Percentiles rank a stretch among this genome's conserved stretches.
phyloP scores from a whole-genome alignment of 805 yeast genomes.

The Yamadazyma insecticola region DNA sequence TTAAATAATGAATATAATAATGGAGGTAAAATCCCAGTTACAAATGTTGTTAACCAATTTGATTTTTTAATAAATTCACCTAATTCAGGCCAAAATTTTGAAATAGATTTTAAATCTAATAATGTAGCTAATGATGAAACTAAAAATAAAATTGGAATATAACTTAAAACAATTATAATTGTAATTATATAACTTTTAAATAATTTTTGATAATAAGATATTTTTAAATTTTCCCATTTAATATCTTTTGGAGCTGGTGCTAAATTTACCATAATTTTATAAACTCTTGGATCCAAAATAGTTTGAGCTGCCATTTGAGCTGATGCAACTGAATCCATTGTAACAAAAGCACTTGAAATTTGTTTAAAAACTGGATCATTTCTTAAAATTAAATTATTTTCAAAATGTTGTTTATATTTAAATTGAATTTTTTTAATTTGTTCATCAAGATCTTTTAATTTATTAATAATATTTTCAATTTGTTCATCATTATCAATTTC shows the following conservation, averaged over 20 bases:
- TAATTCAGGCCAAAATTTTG: conserved; percentile 54
- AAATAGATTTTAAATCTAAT: conserved; percentile 51
- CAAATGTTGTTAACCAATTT: conserved; percentile 48
- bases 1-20: conserved; percentile 53
- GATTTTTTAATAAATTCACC: conserved; percentile 50
- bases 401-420: conserved; percentile 17
- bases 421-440: conserved; percentile 31
- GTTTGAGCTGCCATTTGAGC: conserved; percentile 49
- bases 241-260: conserved; percentile 48
- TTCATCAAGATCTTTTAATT: conserved; percentile 33
- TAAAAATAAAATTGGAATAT: conserved; percentile 49
- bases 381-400: conserved; percentile 13
- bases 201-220: conserved; percentile 35
- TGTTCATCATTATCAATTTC: conserved; percentile 15
- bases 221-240: conserved; percentile 41
- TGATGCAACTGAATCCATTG: conserved; percentile 45
- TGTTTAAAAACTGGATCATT: conserved; percentile 31
- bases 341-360: conserved; percentile 42
- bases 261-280: conserved; percentile 35
- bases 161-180: conserved; percentile 41
- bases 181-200: conserved; percentile 38
- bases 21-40: conserved; percentile 61
- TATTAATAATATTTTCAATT: conserved; percentile 28
- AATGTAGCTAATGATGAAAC: conserved; percentile 55
- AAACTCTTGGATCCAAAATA: conserved; percentile 41